phyloP scores from a whole-genome alignment of 768 basidiomycete genomes.

The Leucosporidium creatinivorum region DNA sequence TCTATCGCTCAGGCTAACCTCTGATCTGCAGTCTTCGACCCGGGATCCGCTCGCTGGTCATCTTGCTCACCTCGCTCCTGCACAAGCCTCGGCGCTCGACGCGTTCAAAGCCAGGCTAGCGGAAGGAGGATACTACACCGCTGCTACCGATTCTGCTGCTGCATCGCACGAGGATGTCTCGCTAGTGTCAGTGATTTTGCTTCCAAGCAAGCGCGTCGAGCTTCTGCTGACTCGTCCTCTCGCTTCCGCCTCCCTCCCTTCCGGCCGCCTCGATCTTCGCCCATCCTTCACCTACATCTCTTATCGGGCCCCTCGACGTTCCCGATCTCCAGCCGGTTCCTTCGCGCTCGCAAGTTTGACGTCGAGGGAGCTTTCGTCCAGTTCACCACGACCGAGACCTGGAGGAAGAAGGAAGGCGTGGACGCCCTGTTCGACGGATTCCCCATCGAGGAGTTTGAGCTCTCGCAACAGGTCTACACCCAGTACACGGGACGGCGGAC shows the following conservation, averaged over 20 bases:
- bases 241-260: neutral
- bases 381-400: constrained; percentile 59
- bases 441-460: constrained; percentile 55
- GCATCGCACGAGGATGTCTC: constrained; percentile 57
- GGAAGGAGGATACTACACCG: constrained; percentile 52
- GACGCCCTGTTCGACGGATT: constrained; percentile 59
- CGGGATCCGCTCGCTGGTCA: constrained; percentile 37
- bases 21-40: neutral
- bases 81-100: constrained; percentile 50
- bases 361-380: constrained; percentile 59
- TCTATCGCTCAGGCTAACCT: neutral
- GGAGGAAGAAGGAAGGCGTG: constrained; percentile 60
- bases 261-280: neutral
- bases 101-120: constrained; percentile 53
- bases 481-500: constrained; percentile 73
- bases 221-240: neutral
- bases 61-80: constrained; percentile 50
- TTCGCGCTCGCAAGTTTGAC: constrained; percentile 69
- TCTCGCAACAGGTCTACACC: constrained; percentile 60
- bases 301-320: neutral
- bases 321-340: constrained; percentile 58
- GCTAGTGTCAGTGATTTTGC: constrained; percentile 51
- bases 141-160: constrained; percentile 17
- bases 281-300: too few species aligned
- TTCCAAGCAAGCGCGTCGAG: neutral